Percentiles rank a stretch among this genome's conserved stretches.
Conservation (phyloP, 495 filamentous ascomycete genomes). For the Aspergillus coremiiformis region DNA sequence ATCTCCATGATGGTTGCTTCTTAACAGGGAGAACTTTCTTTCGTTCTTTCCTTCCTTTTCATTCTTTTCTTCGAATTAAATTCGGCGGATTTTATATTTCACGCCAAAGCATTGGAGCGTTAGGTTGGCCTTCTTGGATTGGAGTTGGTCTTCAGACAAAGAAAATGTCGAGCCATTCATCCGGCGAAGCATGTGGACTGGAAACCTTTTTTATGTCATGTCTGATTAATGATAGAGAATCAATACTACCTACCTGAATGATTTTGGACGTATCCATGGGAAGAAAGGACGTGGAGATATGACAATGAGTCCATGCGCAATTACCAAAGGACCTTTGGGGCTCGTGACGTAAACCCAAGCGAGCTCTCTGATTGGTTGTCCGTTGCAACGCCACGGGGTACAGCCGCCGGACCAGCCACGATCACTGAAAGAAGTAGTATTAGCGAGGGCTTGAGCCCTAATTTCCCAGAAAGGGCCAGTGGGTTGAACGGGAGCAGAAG, state of each 20-base stretch:
- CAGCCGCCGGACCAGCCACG: conserved; percentile 1
- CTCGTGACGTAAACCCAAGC: conserved; percentile 2
- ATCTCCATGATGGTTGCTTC: background rate
- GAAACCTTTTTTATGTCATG: conserved; percentile 5
- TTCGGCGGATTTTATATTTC: background rate
- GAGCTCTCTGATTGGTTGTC: conserved; percentile 22
- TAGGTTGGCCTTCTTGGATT: background rate
- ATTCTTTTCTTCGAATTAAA: background rate
- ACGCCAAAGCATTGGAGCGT: conserved; percentile 3
- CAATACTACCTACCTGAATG: background rate
- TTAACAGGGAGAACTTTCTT: no score
- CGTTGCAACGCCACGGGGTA: conserved; percentile 1
- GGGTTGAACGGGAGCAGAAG: conserved; percentile 12
- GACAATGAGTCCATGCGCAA: background rate
- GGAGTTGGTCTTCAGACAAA: background rate
- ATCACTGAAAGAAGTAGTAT: conserved; percentile 19
- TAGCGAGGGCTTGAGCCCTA: conserved; percentile 43
- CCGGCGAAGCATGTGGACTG: background rate
- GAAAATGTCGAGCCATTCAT: conserved; percentile 7
- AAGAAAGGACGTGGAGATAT: background rate
- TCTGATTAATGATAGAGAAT: conserved; percentile 14
- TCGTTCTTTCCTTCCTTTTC: no score
- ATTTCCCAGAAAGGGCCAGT: conserved; percentile 24
- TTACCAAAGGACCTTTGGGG: background rate
- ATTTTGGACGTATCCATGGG: conserved; percentile 1